Evolutionary conservation across 306 rosid genomes (phyloP).

Genomic region (Dryas drummondii): DNA sequence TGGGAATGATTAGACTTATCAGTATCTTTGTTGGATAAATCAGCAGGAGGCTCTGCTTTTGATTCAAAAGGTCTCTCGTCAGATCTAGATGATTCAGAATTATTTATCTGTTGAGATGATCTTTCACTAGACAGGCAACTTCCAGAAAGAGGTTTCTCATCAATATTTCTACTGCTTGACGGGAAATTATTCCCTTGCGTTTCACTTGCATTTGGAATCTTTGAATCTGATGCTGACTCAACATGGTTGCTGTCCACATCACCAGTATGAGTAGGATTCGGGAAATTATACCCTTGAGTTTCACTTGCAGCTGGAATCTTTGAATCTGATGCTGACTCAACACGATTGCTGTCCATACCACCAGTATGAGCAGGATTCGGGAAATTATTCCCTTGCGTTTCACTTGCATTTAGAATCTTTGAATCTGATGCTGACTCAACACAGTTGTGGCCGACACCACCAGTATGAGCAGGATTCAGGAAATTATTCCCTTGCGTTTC

Average conservation of each 20-base stretch:
- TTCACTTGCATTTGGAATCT: constrained; percentile 34
- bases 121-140: constrained; percentile 41
- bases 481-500: constrained; percentile 39
- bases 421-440: constrained; percentile 40
- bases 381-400: constrained; percentile 35
- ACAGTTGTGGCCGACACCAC: constrained; percentile 29
- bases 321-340: constrained; percentile 39
- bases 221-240: constrained; percentile 41
- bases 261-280: constrained; percentile 31
- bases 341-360: constrained; percentile 29
- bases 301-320: constrained; percentile 36
- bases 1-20: constrained; percentile 39
- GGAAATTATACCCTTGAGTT: constrained; percentile 35
- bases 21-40: constrained; percentile 28
- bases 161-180: constrained; percentile 39
- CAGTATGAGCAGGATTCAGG: constrained; percentile 28
- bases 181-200: constrained; percentile 37
- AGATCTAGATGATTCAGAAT: constrained; percentile 36
- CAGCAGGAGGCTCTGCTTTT: constrained; percentile 39
- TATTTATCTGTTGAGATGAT: constrained; percentile 39
- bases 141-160: constrained; percentile 38
- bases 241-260: constrained; percentile 26
- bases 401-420: constrained; percentile 34
- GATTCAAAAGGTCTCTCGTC: constrained; percentile 36
- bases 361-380: constrained; percentile 28